Evolutionary conservation across 768 basidiomycete genomes (phyloP).

Genomic region (Boletus huronensis): DNA sequence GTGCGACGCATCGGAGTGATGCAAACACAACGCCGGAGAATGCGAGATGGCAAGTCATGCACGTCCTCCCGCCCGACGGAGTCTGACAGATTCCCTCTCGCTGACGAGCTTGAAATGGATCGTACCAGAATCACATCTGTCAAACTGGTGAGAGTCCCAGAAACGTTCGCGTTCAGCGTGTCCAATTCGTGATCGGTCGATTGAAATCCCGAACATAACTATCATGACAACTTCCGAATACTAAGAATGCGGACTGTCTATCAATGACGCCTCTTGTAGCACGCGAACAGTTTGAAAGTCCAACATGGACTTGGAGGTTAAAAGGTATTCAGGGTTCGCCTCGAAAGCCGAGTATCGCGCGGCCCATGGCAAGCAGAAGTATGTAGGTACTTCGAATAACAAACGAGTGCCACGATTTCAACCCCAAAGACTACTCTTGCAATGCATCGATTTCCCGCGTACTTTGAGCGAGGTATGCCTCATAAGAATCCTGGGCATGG

Average conservation of each 20-base stretch:
- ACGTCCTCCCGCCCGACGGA: neutral
- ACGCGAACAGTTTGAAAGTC: neutral
- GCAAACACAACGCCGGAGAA: neutral
- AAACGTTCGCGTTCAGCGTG: neutral
- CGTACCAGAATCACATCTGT: neutral
- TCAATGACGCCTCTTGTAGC: neutral
- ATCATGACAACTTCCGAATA: too few relatives aligned
- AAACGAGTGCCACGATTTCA: neutral
- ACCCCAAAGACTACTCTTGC: constrained; percentile 47
- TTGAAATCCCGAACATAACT: neutral
- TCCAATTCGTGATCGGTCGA: neutral
- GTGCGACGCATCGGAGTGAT: neutral
- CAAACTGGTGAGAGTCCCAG: neutral
- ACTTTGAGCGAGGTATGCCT: constrained; percentile 54
- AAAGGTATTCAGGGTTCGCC: too few relatives aligned
- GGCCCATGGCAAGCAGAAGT: neutral
- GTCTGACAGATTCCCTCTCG: neutral
- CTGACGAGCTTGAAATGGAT: neutral
- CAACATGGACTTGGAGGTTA: too few relatives aligned
- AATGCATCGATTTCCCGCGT: constrained; percentile 60
- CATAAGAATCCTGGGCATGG: constrained; percentile 50
- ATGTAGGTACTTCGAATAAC: neutral
- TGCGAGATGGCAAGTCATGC: neutral
- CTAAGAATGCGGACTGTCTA: neutral
- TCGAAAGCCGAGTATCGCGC: neutral